Evolutionary conservation across 192 early-diverging fungal species (phyloP).

Genomic region (Pecoramyces ruminantium): DNA sequence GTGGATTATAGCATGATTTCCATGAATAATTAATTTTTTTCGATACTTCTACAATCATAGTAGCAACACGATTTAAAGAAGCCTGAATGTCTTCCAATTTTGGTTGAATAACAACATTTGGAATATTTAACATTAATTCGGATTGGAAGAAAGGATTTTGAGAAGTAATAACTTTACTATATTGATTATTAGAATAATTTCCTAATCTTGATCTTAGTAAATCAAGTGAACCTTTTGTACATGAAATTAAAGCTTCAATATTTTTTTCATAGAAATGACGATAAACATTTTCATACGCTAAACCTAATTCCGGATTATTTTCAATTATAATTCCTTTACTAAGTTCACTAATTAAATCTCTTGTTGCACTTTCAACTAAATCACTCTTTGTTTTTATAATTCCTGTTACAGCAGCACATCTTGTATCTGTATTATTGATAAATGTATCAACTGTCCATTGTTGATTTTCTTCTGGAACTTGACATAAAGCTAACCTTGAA

Average conservation of each 20-base stretch:
- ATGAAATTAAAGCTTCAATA: slow-evolving; percentile 38
- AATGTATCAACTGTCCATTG: slow-evolving; percentile 45
- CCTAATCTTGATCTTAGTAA: slow-evolving; percentile 28
- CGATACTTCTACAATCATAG: slow-evolving; percentile 36
- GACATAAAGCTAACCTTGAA: slow-evolving; percentile 33
- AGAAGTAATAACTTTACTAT: slow-evolving; percentile 21
- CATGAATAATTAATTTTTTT: slow-evolving; percentile 37
- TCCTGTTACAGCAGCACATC: slow-evolving; percentile 21
- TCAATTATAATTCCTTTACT: slow-evolving; percentile 20
- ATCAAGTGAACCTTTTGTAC: slow-evolving; percentile 44
- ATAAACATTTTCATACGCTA: slow-evolving; percentile 43
- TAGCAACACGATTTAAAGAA: slow-evolving; percentile 30
- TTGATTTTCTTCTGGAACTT: slow-evolving; percentile 30
- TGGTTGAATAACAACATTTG: slow-evolving; percentile 41
- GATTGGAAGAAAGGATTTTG: slow-evolving; percentile 43
- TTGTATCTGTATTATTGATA: slow-evolving; percentile 30
- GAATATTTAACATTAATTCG: slow-evolving; percentile 36
- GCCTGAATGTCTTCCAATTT: slow-evolving; percentile 45
- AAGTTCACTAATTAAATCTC: slow-evolving; percentile 35
- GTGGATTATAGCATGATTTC: slow-evolving; percentile 21
- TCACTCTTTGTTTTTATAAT: slow-evolving; percentile 37
- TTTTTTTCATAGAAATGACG: slow-evolving; percentile 43
- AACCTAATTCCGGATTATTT: slow-evolving; percentile 17
- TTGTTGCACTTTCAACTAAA: slow-evolving; percentile 32
- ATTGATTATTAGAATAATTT: slow-evolving; percentile 36